Base-by-base conservation (phyloP, 169 alveolate species). In the Eimeria sp. region DNA sequence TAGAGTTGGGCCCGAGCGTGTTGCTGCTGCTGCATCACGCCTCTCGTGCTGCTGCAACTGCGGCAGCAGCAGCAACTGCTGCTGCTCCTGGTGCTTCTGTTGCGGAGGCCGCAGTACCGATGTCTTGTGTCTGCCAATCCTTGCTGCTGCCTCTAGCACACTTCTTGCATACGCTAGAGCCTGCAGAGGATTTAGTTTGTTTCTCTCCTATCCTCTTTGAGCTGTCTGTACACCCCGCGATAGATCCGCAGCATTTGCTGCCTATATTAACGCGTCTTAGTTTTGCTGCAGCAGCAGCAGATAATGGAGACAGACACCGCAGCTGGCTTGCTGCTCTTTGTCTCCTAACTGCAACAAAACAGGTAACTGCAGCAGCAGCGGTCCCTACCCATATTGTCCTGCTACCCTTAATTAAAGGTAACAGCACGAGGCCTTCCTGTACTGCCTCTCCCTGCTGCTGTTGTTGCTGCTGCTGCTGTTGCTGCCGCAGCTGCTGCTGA, bases 11-110 rank as follows among this genome's bases (percentile, higher is more conserved):
- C 57, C 58, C 86, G 18, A 75, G 86, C 54, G 86, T 75, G 49
- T 75, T 75, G 86, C 86, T 75, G 86, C 57, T 75, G 86, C 86
- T 75, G 49, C 86, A 75, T 34, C 86, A 75, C 45, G 86, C 86
- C 58, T 75, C 86, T 34, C 86, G 86, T 58, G 86, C 86, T 30
- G 86, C 86, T 75, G 86, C 49, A 13, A 51, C 86, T 75, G 25
- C 86, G 10, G 58, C 57, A 27, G 58, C 49, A 27, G 86, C 58
- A 13, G 49, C 86, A 7, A 2, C 13, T 30, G 30, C 78, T 30
- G 47, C 34, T 67, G 11, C 78, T 25, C 34, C 78, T 67, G 30
- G 78, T 67, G 78, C 34, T 10, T 1, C 78, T 10, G 30, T 3
- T 30, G 78, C 14, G 0, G 43, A 67, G n/a, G 22, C 14, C 13